Base-by-base conservation (phyloP, 441 rosid species). In the Pelargonium citronellum region DNA sequence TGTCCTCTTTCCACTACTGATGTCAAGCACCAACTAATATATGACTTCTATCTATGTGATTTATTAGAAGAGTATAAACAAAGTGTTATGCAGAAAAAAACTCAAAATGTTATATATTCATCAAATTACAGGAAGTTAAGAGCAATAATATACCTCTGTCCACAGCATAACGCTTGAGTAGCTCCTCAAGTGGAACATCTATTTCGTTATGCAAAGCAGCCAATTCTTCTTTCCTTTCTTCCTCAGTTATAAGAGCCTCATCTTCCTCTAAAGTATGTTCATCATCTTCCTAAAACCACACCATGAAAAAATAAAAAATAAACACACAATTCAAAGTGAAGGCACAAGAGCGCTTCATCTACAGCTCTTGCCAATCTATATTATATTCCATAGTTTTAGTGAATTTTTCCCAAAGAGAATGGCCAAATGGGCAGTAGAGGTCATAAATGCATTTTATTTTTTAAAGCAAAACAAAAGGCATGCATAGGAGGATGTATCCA, bases 261-360 rank as follows among this genome's bases (percentile, higher is more conserved):
- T 92, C 99, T 81, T 88, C 94, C 83, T 92, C 98, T 67, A 95
- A 79, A 53, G 95, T 92, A 66, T 82, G 91, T 86, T 95, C 96
- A 87, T 95, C 89, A 82, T 91, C 99, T 89, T 88, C 99, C 99
- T 95, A 89, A 83, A 90, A 78, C 87, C 83, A 74, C 55, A 81
- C 39, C 74, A 82, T 73, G 67, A 34, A 43, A 66, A 51, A 43
- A 58, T 73, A 58, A 72, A 8, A 61, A 61, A 61, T 24, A 61
- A 64, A 58, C 58, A 65, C 68, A 71, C 46, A 24, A 17, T 39
- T 66, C 34, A 17, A 49, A 51, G 46, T 64, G 73, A 74, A 68
- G 46, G 43, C 19, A 17, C 63, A 22, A 4, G 27, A 57, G 11
- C 19, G 2, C 19, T 15, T 57, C 63, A 57, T 19, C 27, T 57